phyloP scores from a whole-genome alignment of 1,284 basidiomycete species.

The Ceratobasidium sp. region DNA sequence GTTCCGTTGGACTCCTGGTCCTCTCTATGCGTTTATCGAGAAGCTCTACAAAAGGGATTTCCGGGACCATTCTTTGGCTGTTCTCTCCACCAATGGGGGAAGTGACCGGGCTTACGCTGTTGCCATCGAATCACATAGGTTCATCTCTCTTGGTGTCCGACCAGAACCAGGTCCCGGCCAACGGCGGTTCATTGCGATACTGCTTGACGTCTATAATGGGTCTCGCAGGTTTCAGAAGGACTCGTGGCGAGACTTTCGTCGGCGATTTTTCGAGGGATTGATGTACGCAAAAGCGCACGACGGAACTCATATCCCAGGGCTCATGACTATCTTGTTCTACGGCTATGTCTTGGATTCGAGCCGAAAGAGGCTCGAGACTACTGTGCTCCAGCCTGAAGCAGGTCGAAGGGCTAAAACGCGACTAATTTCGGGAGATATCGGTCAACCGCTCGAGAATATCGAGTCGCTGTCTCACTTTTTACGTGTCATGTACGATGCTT shows the following conservation, averaged over 20 bases:
- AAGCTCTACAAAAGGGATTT: neutral
- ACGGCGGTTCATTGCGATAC: neutral
- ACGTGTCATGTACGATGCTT: constrained; percentile 20
- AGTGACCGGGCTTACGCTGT: neutral
- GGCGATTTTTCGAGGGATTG: neutral
- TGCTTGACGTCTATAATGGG: too few relatives aligned
- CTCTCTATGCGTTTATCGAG: neutral
- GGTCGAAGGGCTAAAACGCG: neutral
- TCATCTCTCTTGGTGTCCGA: neutral
- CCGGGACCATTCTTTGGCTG: neutral
- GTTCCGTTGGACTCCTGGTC: neutral
- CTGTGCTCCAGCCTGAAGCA: neutral
- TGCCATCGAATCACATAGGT: neutral
- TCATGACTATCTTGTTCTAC: neutral
- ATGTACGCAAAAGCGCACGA: neutral
- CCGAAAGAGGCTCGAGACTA: neutral
- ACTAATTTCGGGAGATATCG: neutral
- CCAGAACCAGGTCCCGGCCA: neutral
- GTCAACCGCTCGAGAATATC: neutral
- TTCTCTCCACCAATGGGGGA: neutral
- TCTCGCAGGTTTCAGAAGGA: neutral
- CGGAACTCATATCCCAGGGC: neutral
- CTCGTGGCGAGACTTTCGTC: neutral
- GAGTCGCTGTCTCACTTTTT: constrained; percentile 4
- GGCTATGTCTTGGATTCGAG: neutral